phyloP scores from a whole-genome alignment of 2,329 filamentous ascomycete genomes.

The Lecanicillium sp. region DNA sequence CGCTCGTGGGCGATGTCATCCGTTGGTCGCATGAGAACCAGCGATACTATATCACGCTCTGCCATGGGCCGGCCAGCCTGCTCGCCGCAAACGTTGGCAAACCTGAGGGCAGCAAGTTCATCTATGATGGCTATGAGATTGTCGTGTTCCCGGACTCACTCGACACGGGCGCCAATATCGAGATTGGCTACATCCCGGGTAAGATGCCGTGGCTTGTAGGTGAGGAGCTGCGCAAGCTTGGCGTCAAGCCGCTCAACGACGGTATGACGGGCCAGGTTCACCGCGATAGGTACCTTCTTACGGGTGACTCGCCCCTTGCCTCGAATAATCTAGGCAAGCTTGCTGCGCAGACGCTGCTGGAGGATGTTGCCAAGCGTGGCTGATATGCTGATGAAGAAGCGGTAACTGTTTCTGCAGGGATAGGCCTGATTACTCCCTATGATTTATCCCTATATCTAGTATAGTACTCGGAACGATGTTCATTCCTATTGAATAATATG shows the following conservation, averaged over 20 bases:
- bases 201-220: slow-evolving; percentile 15
- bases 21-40: slow-evolving; percentile 13
- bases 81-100: slow-evolving; percentile 12
- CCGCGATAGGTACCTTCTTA: slow-evolving; percentile 10
- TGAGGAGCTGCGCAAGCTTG: slow-evolving; percentile 9
- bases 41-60: slow-evolving; percentile 11
- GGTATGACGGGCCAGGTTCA: slow-evolving; percentile 12
- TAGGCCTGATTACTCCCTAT: too few relatives aligned
- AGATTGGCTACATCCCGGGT: slow-evolving; percentile 14
- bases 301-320: slow-evolving; percentile 14
- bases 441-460: too few relatives aligned
- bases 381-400: not conserved
- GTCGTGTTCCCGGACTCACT: slow-evolving; percentile 14
- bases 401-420: too few relatives aligned
- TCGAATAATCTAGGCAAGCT: slow-evolving; percentile 13
- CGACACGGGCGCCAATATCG: slow-evolving; percentile 11
- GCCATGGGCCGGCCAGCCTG: slow-evolving; percentile 12
- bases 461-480: too few relatives aligned
- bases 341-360: slow-evolving; percentile 11
- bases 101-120: slow-evolving; percentile 11
- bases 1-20: slow-evolving; percentile 12
- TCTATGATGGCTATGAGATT: slow-evolving; percentile 13
- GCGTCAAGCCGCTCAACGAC: slow-evolving; percentile 10
- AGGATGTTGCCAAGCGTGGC: slow-evolving; percentile 9
- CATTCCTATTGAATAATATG: too few relatives aligned